These are phyloP conservation scores for Trichoderma sp. DNA, from an alignment of 2,329 filamentous ascomycete species.

Conservation along the genomic window DNA sequence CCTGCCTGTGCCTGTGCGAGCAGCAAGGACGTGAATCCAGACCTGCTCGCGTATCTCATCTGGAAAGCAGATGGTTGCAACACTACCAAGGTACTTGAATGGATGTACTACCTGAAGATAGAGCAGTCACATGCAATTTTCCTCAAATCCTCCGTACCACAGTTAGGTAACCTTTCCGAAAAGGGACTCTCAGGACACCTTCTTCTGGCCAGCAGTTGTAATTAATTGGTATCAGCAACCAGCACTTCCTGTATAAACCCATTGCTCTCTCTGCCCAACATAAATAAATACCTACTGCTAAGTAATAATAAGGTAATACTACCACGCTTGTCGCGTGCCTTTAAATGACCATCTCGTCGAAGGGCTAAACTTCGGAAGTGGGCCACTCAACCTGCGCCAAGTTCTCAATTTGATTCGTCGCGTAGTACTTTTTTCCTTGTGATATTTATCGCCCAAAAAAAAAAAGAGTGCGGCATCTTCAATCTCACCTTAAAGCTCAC, in stretches of 20 bases:
- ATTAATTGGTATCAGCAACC: too few relatives aligned
- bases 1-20: neutral
- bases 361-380: slow-evolving; percentile 16
- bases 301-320: neutral
- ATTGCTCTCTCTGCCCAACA: neutral
- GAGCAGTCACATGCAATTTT: neutral
- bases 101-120: neutral
- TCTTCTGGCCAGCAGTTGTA: neutral
- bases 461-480: neutral
- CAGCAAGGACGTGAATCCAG: neutral
- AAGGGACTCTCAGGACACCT: neutral
- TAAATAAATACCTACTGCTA: too few relatives aligned
- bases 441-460: neutral
- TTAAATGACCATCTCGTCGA: neutral
- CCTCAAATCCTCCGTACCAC: neutral
- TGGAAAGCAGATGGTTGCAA: neutral
- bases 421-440: slow-evolving; percentile 9
- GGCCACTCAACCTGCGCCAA: neutral
- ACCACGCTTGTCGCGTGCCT: neutral
- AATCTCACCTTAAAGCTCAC: neutral
- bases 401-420: slow-evolving; percentile 1
- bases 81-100: neutral
- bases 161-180: neutral
- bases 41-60: slow-evolving; percentile 16
- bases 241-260: neutral